Conservation (phyloP, 345 rosid species). For the Dipteronia sinensis region DNA sequence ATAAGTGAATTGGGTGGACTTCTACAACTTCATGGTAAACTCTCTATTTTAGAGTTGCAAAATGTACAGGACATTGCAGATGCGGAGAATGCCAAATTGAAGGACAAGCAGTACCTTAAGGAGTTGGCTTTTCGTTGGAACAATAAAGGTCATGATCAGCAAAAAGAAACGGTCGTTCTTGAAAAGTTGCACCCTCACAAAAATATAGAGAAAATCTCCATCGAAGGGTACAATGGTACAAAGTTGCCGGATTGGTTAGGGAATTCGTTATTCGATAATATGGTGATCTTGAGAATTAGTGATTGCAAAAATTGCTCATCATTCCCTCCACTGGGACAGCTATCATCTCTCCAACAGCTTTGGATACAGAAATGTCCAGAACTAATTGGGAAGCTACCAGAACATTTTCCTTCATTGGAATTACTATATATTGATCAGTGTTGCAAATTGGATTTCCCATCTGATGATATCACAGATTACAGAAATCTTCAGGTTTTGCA, state of each 20-base stretch:
- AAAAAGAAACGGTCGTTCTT: conserved; percentile 25
- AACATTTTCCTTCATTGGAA: conserved; percentile 31
- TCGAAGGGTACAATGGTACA: conserved; percentile 32
- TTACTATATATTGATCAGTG: conserved; percentile 30
- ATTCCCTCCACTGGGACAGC: conserved; percentile 42
- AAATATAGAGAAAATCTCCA: conserved; percentile 28
- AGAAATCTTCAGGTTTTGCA: conserved; percentile 24
- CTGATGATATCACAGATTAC: conserved; percentile 17
- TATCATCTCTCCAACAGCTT: conserved; percentile 41
- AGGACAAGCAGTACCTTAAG: conserved; percentile 28
- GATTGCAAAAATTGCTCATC: conserved; percentile 35
- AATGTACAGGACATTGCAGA: conserved; percentile 31
- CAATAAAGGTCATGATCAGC: conserved; percentile 7
- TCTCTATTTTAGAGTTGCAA: conserved; percentile 31
- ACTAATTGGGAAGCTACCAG: conserved; percentile 24
- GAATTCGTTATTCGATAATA: conserved; percentile 27
- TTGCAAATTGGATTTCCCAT: conserved; percentile 14
- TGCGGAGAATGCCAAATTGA: conserved; percentile 33
- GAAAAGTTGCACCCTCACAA: conserved; percentile 35
- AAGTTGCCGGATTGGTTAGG: conserved; percentile 42
- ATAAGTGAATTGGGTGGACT: conserved; percentile 35
- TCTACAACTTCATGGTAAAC: conserved; percentile 29
- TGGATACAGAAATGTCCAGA: conserved; percentile 27
- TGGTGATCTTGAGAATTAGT: conserved; percentile 21
- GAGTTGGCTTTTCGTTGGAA: conserved; percentile 36